These are phyloP conservation scores for Dactylis glomerata DNA, from an alignment of 176 grass and related monocot species.

Conservation along the genomic window DNA sequence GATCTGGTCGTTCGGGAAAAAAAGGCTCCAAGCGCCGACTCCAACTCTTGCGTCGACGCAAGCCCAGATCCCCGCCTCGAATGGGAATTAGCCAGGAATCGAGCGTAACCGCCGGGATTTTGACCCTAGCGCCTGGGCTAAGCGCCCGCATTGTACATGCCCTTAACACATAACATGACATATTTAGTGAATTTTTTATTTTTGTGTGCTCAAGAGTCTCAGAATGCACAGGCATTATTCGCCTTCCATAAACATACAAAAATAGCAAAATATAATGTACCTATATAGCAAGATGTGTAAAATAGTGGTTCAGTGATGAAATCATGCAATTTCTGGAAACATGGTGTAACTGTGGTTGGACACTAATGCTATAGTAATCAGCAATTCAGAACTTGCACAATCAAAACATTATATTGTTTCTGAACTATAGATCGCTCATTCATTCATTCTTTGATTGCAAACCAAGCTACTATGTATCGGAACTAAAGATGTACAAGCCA, in stretches of 20 bases:
- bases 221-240: background rate
- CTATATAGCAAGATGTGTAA: background rate
- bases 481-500: background rate
- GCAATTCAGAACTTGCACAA: background rate
- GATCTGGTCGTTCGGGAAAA: no score
- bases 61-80: no score
- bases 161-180: background rate
- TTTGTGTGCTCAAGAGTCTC: background rate
- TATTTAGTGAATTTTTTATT: background rate
- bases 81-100: no score
- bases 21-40: no score
- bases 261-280: background rate
- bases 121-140: no score
- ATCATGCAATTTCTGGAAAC: background rate
- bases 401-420: background rate
- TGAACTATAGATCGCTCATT: background rate
- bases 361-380: slow-evolving; percentile 3
- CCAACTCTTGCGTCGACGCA: no score
- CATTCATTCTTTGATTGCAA: background rate
- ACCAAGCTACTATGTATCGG: background rate
- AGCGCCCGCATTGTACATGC: no score
- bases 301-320: slow-evolving; percentile 1
- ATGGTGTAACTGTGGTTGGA: background rate
- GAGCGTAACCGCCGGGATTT: no score
- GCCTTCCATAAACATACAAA: background rate